Base-by-base conservation (phyloP, 2,329 filamentous ascomycete species). In the Orbilia blumenaviensis region DNA sequence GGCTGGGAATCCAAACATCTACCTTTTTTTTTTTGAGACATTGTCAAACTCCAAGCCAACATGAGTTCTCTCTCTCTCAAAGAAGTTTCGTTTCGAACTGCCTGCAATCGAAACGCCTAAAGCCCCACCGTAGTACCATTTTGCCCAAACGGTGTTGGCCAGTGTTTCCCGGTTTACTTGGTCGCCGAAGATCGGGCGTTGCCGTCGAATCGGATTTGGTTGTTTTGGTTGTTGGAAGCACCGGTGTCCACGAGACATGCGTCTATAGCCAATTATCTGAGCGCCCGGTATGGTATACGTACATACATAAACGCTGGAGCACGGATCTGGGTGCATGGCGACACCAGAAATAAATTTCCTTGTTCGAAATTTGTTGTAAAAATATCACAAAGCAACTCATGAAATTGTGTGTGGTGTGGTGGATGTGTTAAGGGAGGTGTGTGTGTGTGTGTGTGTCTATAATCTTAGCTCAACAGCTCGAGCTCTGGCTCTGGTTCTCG, bases 41-140 rank as follows among this genome's bases (percentile, higher is more conserved):
- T 58, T 64, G 67, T 44, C 50, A 64, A 41, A 64, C 67, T 48
- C 23, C 21, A 66, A 64, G 10, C 46, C 56, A 71, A 41, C 34
- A 42, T 44, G 32, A 5, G 9, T 29, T n/a, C 16, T 34, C 12
- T 16, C n/a, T 14, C n/a, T n/a, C n/a, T n/a, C n/a, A n/a, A n/a
- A 23, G 21, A 42, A 27, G 41, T 48, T 56, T 72, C 67, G 67
- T 72, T 72, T 72, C 67, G 60, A 72, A 44, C 67, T 72, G 48
- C 67, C 60, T 29, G 48, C 54, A 44, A 58, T 56, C 44, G 32
- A 72, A 46, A 60, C 44, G 25, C 23, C 34, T 56, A 18, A 38
- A 27, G 36, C 25, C 58, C 67, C 58, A 52, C 38, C 36, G 10
- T 50, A 23, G 25, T 27, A 23, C 18, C 42, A 16, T 2, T 21